Conservation (phyloP, 129 eudicot genomes). For the Rutidosis leptorrhynchoides region DNA sequence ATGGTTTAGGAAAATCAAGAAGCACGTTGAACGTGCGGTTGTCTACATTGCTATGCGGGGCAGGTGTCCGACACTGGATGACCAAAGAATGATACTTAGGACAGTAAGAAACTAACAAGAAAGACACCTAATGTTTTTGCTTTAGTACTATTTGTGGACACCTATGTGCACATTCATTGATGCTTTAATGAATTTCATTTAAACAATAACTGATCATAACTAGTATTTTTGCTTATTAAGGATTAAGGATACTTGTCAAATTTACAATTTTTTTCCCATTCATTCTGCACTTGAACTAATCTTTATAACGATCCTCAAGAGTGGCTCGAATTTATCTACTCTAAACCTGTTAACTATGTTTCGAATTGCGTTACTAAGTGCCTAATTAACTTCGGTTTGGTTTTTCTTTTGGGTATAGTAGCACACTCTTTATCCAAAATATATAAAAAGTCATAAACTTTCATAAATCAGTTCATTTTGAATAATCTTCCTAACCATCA, state of each 20-base stretch:
- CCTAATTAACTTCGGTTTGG: not conserved
- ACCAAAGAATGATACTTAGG: conserved; percentile 9
- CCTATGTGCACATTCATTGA: conserved; percentile 10
- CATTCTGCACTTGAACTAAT: not conserved
- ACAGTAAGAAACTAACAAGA: conserved; percentile 21
- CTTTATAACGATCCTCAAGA: conserved; percentile 2
- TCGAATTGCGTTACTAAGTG: not conserved
- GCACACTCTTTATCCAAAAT: not conserved
- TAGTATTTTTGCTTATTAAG: not conserved
- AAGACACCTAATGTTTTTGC: conserved; percentile 3
- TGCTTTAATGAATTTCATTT: conserved; percentile 13
- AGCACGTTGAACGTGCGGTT: too few relatives aligned
- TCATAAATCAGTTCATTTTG: not conserved
- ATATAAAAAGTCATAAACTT: not conserved
- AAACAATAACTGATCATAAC: not conserved
- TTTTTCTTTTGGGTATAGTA: not conserved
- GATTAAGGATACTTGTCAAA: too few relatives aligned
- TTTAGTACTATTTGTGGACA: conserved; percentile 17
- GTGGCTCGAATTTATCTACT: conserved; percentile 1
- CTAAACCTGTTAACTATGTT: not conserved
- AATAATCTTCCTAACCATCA: not conserved
- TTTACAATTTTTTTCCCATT: not conserved
- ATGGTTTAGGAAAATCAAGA: too few relatives aligned
- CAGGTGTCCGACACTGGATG: conserved; percentile 17
- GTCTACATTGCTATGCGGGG: conserved; percentile 24